Base-by-base conservation (phyloP, 129 eudicot genomes). In the Flaveria sonorensis region DNA sequence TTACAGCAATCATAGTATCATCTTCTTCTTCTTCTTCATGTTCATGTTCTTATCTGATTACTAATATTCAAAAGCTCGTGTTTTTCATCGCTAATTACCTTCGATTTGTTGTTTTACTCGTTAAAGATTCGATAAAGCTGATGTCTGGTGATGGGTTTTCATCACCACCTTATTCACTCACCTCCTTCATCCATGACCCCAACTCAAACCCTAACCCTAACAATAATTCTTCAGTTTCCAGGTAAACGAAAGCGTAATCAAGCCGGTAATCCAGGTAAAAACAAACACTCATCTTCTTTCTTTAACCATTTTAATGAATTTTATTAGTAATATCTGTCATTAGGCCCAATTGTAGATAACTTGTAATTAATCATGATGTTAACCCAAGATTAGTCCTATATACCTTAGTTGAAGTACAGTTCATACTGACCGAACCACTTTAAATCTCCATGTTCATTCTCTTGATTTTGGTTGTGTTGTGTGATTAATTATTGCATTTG, bases 211-310 rank as follows among this genome's bases (percentile, higher is more conserved):
- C 79, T 52, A 80, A 79, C 82, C 82, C 82, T 79, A 79, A 80
- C 61, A 52, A 57, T 66, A 73, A 43, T 67, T 80, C 83, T 16
- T 73, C 79, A 1, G 75, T 28, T 73, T 73, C n/a, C 79, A 0
- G 83, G 74, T 56, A 80, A 80, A 80, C 83, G 83, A 52, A 80
- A 80, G 74, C 83, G 83, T 45, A 80, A 80, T 55, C 83, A 80
- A 20, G 83, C 83, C 21, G 83, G 83, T 19, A 80, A 80, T 73
- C 83, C 83, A 80, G 83, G 83, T 80, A 63, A 75, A n/a, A 50
- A 2, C 7, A 10, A 2, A 63, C 46, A 14, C 19, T 24, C 39
- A 47, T 45, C 4, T 26, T 14, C 26, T 78, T 55, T 13, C 10
- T 47, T 30, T 13, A 32, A 14, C 12, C 5, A 14, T 63, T 28